Percentiles rank a stretch among this genome's conserved stretches.
Conservation (phyloP, 1,284 basidiomycete genomes). For the Pseudomicrostroma phylloplanum region DNA sequence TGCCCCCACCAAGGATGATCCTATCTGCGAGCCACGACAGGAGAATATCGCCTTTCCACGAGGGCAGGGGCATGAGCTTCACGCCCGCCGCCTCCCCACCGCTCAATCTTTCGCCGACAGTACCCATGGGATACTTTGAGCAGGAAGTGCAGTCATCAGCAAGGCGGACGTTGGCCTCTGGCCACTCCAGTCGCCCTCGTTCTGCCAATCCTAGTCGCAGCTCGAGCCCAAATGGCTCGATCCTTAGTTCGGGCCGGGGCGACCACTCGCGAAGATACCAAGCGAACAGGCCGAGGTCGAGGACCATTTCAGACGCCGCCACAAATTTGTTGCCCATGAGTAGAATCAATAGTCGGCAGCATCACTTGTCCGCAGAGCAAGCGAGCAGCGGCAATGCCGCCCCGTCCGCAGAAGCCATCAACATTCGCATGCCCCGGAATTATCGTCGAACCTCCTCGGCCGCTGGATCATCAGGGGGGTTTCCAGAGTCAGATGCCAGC, state of each 20-base stretch:
- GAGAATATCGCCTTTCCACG: slow-evolving; percentile 4
- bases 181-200: neutral
- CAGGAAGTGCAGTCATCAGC: neutral
- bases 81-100: slow-evolving; percentile 1
- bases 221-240: neutral
- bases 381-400: neutral
- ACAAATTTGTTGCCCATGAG: too few relatives aligned
- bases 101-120: neutral
- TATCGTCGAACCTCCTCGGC: neutral
- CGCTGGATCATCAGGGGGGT: neutral
- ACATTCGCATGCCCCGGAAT: neutral
- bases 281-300: neutral
- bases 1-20: neutral
- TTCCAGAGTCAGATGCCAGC: slow-evolving; percentile 1
- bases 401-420: neutral
- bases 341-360: too few relatives aligned
- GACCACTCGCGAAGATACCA: neutral
- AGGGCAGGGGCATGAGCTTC: slow-evolving; percentile 3
- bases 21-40: neutral
- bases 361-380: too few relatives aligned
- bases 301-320: neutral
- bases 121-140: neutral
- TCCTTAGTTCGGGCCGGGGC: neutral
- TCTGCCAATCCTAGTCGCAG: neutral
- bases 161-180: neutral